Conservation (phyloP, 805 yeast species). For the Teunomyces stri region DNA sequence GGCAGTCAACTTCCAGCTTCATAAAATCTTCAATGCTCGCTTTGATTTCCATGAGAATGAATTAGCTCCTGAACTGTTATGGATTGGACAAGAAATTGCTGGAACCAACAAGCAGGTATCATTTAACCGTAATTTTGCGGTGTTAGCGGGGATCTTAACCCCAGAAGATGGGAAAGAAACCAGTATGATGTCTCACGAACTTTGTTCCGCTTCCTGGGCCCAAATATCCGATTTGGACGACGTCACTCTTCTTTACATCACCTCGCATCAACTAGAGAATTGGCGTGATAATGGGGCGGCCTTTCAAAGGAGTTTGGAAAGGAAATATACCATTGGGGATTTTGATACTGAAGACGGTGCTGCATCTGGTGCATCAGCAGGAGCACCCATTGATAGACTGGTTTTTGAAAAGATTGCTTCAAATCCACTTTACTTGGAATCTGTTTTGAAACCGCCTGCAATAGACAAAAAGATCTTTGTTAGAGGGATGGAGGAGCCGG, state of each 20-base stretch:
- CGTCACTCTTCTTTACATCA: slow-evolving; percentile 24
- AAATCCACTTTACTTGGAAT: slow-evolving; percentile 24
- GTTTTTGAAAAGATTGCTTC: slow-evolving; percentile 7
- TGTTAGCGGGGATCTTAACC: slow-evolving; percentile 30
- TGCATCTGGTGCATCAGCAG: slow-evolving; percentile 5
- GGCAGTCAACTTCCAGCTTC: slow-evolving; percentile 23
- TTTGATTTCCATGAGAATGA: slow-evolving; percentile 12
- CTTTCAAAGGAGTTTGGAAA: slow-evolving; percentile 14
- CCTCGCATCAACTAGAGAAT: slow-evolving; percentile 36
- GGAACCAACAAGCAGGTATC: slow-evolving; percentile 19
- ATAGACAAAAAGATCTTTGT: slow-evolving; percentile 14
- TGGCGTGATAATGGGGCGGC: slow-evolving; percentile 14
- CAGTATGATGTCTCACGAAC: slow-evolving; percentile 21
- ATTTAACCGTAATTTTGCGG: slow-evolving; percentile 26
- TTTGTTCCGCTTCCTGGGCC: slow-evolving; percentile 40
- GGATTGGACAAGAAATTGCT: slow-evolving; percentile 35
- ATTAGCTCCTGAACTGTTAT: slow-evolving; percentile 24
- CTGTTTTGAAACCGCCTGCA: slow-evolving; percentile 25
- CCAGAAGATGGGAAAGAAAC: slow-evolving; percentile 21
- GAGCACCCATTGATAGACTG: not conserved
- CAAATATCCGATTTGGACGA: slow-evolving; percentile 27
- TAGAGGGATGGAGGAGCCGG: slow-evolving; percentile 23
- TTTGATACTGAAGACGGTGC: slow-evolving; percentile 4
- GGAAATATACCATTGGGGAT: slow-evolving; percentile 11
- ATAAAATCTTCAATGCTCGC: slow-evolving; percentile 17